phyloP scores from a whole-genome alignment of 2,329 filamentous ascomycete genomes.

The Periconia sp. region DNA sequence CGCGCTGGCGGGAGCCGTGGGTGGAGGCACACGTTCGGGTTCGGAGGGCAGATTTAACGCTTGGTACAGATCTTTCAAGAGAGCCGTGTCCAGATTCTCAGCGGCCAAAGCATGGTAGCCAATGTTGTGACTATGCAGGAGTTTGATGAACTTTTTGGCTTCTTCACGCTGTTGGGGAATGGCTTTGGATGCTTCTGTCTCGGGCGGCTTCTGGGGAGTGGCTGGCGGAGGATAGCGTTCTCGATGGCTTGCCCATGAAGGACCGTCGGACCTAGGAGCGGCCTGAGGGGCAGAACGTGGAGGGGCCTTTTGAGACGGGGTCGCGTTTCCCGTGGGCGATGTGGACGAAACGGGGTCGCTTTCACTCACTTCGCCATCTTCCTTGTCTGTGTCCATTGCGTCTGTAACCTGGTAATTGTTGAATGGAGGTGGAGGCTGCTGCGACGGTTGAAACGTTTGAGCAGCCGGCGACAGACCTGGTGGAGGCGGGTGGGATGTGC shows the following conservation, averaged over 20 bases:
- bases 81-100: slow-evolving; percentile 29
- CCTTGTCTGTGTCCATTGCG: slow-evolving; percentile 51
- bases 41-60: slow-evolving; percentile 31
- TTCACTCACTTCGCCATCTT: slow-evolving; percentile 82
- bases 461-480: slow-evolving; percentile 12
- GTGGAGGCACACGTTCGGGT: slow-evolving; percentile 24
- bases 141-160: slow-evolving; percentile 39
- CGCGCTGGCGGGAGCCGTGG: slow-evolving; percentile 11
- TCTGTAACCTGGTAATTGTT: slow-evolving; percentile 29
- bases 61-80: slow-evolving; percentile 30
- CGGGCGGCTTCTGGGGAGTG: slow-evolving; percentile 5
- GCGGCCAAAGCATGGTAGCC: slow-evolving; percentile 67
- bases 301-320: slow-evolving; percentile 9
- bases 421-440: slow-evolving; percentile 10
- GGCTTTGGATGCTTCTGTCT: slow-evolving; percentile 4
- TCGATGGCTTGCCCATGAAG: slow-evolving; percentile 5
- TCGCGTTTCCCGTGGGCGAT: slow-evolving; percentile 12
- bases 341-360: slow-evolving; percentile 16
- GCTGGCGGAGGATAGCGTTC: slow-evolving; percentile 22
- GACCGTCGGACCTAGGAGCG: not conserved
- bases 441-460: slow-evolving; percentile 4
- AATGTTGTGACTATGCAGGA: slow-evolving; percentile 61
- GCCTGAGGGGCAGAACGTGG: slow-evolving; percentile 27
- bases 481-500: slow-evolving; percentile 18
- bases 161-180: slow-evolving; percentile 31